Evolutionary conservation across 2,329 filamentous ascomycete genomes (phyloP), one percentile per base, ranked within the genome.

Genomic region (Cladorrhinum sp.): DNA sequence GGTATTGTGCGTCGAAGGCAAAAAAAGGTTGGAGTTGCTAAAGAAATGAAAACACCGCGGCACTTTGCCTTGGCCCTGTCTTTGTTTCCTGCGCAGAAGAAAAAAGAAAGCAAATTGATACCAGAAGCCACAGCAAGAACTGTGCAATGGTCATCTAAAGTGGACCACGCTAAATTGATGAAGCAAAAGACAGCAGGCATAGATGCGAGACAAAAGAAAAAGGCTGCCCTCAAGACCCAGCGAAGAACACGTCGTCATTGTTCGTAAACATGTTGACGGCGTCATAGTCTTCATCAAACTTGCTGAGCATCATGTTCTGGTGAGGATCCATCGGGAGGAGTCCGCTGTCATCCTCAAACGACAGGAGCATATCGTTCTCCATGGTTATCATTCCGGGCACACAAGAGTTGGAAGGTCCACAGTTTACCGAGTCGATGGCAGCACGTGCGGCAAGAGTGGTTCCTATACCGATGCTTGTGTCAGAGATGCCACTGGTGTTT

Each of bases 261-360:
- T 76, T 75, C 26, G 74, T 77, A 65, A 84, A 83, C 79, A 85
- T 81, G 70, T 75, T 75, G 30, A 80, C 78, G 4, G 73, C 67
- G 59, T 74, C 76, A 62, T 82, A 82, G 49, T 81, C 79, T 49
- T 84, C 82, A 57, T 83, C 81, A 66, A 82, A 83, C 71, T 83
- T 83, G 72, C 72, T 76, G 68, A 81, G 76, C 74, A 81, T 77
- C 61, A 59, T 23, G 18, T 52, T 24, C 52, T 59, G 56, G 10
- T 46, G 24, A 42, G 16, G 20, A 82, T 72, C 75, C 82, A 76
- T 69, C 72, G 77, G 50, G 2, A 56, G 51, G 5, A 55, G 39
- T 7, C 57, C 57, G 23, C 39, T 49, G 28, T 79, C 69, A 39
- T 82, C 80, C 42, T 55, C 55, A 23, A 51, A 83, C 16, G 78